Evolutionary conservation across 129 eudicot genomes (phyloP).

Genomic region (Lonicera japonica): DNA sequence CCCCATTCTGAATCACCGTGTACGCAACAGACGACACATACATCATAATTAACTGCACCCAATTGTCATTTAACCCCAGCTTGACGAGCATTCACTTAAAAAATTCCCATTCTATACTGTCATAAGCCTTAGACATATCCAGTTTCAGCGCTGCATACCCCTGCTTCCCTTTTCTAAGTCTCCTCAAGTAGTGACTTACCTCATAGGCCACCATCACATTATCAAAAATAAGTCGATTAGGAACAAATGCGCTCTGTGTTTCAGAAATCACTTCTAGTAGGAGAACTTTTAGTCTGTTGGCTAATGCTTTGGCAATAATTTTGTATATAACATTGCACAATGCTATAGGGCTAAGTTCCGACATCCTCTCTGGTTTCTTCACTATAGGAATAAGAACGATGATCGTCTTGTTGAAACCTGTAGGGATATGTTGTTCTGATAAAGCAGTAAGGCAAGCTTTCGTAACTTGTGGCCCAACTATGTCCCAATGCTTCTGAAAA

Average conservation of each 20-base stretch:
- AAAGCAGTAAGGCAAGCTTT: too few species aligned
- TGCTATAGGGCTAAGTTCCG: too few species aligned
- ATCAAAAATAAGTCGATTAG: too few species aligned
- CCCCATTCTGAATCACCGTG: background rate
- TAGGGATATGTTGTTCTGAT: too few species aligned
- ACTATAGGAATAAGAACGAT: background rate
- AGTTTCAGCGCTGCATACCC: background rate
- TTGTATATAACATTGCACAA: constrained; percentile 8
- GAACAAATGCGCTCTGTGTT: too few species aligned
- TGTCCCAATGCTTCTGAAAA: too few species aligned
- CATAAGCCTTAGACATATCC: background rate
- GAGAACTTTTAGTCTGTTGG: background rate
- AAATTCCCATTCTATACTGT: background rate
- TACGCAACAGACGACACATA: background rate
- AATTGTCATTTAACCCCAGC: background rate
- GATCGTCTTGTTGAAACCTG: background rate
- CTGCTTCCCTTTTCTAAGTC: too few species aligned
- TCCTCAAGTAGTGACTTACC: too few species aligned
- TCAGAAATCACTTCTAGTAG: background rate
- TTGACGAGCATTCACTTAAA: background rate
- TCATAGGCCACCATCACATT: too few species aligned
- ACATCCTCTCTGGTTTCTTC: background rate
- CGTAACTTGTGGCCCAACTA: too few species aligned
- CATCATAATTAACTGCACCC: background rate
- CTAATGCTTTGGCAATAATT: background rate